These are phyloP conservation scores for Malus hybrid DNA, from an alignment of 331 rosid genomes.

Conservation along the genomic window DNA sequence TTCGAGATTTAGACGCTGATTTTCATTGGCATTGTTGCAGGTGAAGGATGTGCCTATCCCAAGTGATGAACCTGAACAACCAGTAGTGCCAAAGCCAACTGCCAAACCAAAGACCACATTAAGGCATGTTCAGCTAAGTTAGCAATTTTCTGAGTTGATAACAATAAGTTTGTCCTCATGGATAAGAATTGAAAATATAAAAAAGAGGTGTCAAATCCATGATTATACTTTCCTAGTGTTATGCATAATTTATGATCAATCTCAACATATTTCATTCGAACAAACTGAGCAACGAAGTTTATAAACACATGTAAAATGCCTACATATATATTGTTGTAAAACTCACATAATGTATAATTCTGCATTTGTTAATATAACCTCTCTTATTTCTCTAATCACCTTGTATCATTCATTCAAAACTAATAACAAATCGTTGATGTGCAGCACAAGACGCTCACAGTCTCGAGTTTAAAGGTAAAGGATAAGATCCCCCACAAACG, in stretches of 20 bases:
- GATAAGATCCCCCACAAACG: background rate
- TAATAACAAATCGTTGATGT: background rate
- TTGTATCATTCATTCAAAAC: background rate
- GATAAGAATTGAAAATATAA: too few relatives aligned
- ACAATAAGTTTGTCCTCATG: too few relatives aligned
- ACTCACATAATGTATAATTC: background rate
- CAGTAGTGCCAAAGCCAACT: conserved; percentile 23
- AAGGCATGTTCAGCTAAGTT: conserved; percentile 29
- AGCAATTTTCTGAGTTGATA: too few relatives aligned
- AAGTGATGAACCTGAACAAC: conserved; percentile 40
- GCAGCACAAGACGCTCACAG: conserved; percentile 55
- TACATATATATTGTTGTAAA: background rate
- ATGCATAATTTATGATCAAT: too few relatives aligned
- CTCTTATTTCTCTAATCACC: background rate
- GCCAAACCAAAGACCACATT: conserved; percentile 26
- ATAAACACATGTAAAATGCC: background rate
- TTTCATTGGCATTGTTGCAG: conserved; percentile 32
- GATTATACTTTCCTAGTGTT: too few relatives aligned
- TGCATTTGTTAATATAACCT: background rate
- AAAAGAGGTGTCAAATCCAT: too few relatives aligned
- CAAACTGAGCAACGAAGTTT: background rate
- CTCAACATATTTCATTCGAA: background rate
- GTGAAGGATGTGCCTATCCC: conserved; percentile 52
- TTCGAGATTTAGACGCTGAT: background rate
- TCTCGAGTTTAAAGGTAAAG: conserved; percentile 57